phyloP scores from a whole-genome alignment of 78 protist species.

The Diacronema lutheri region DNA sequence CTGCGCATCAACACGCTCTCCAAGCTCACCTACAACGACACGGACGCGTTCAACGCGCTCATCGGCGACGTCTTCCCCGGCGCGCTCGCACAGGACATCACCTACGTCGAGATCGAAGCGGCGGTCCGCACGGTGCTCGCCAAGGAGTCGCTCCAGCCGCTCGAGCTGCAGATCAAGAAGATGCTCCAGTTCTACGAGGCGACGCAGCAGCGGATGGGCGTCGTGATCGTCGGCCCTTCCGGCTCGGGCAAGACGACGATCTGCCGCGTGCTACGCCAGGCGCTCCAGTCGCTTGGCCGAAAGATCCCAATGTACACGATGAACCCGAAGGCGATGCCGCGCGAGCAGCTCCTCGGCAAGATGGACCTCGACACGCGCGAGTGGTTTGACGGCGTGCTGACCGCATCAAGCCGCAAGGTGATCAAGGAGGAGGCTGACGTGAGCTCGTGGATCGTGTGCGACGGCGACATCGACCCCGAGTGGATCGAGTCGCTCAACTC shows the following conservation, averaged over 20 bases:
- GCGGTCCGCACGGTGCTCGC: slow-evolving; percentile 22
- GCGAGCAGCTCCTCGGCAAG: slow-evolving; percentile 75
- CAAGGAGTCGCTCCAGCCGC: slow-evolving; percentile 22
- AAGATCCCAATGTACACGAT: slow-evolving; percentile 43
- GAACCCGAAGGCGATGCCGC: slow-evolving; percentile 87
- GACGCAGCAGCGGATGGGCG: slow-evolving; percentile 76
- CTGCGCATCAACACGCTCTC: slow-evolving; percentile 77
- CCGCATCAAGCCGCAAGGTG: slow-evolving; percentile 51
- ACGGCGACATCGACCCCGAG: slow-evolving; percentile 85
- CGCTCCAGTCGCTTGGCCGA: slow-evolving; percentile 39
- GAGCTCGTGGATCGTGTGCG: slow-evolving; percentile 75
- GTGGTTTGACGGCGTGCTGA: slow-evolving; percentile 86
- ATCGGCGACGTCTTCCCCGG: slow-evolving; percentile 67
- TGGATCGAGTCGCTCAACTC: slow-evolving; percentile 87
- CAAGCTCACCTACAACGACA: slow-evolving; percentile 71
- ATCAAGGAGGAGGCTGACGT: slow-evolving; percentile 56
- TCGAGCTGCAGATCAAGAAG: slow-evolving; percentile 39
- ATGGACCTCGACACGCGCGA: slow-evolving; percentile 85
- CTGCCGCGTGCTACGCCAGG: slow-evolving; percentile 53
- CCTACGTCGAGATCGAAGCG: slow-evolving; percentile 16
- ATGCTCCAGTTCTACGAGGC: slow-evolving; percentile 78
- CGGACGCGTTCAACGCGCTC: slow-evolving; percentile 58
- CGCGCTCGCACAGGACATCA: neutral
- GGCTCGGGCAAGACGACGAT: slow-evolving; percentile 84
- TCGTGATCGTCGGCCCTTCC: slow-evolving; percentile 81